These are phyloP conservation scores for Leonotis leonurus DNA, from an alignment of 257 asterid genomes.

Conservation along the genomic window DNA sequence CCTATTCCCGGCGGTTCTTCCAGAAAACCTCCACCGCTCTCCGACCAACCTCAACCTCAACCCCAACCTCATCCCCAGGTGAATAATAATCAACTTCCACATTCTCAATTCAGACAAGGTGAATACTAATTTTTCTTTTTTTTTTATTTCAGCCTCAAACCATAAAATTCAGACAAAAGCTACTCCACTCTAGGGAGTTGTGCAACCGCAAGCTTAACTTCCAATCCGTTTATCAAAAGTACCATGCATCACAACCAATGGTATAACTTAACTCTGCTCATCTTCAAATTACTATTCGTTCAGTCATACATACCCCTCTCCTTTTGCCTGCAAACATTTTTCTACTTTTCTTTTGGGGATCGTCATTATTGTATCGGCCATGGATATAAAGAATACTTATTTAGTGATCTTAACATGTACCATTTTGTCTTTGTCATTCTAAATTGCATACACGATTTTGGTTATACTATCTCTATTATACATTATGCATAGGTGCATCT, in stretches of 20 bases:
- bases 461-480: no score
- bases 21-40: constrained; percentile 30
- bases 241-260: constrained; percentile 54
- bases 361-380: not conserved
- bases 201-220: constrained; percentile 54
- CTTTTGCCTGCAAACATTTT: not conserved
- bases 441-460: not conserved
- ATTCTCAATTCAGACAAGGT: not conserved
- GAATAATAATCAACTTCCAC: not conserved
- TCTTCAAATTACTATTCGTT: not conserved
- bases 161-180: constrained; percentile 28
- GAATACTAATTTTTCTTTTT: not conserved
- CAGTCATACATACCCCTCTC: not conserved
- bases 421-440: not conserved
- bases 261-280: constrained; percentile 25
- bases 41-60: no score
- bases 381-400: not conserved
- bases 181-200: constrained; percentile 71
- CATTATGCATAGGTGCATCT: no score
- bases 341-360: not conserved
- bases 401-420: not conserved
- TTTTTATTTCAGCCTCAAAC: constrained; percentile 30
- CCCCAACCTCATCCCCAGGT: no score
- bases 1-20: constrained; percentile 89
- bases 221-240: constrained; percentile 51